Conservation (phyloP, 768 basidiomycete genomes). For the Candolleomyces aberdarensis region DNA sequence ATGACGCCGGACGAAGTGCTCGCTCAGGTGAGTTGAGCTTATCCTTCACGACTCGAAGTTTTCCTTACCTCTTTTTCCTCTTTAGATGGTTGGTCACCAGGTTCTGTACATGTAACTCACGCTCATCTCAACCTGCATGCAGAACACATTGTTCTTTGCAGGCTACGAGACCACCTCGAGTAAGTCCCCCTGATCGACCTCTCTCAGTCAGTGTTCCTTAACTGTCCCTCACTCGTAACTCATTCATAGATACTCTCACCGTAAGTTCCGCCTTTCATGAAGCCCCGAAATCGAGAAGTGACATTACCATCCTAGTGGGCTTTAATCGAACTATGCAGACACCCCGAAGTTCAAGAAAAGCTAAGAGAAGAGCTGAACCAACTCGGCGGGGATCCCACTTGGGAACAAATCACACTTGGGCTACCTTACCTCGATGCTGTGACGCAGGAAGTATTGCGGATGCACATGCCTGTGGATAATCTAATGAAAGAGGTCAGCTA, state of each 20-base stretch:
- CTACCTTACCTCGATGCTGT: conserved; percentile 57
- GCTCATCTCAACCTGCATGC: too few relatives aligned
- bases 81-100: too few relatives aligned
- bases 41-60: background rate
- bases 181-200: conserved; percentile 17
- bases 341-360: conserved; percentile 42
- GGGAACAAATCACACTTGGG: conserved; percentile 46
- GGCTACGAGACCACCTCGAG: conserved; percentile 57
- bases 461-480: conserved; percentile 32
- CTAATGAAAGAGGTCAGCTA: too few relatives aligned
- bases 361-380: conserved; percentile 50
- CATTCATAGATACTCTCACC: conserved; percentile 32
- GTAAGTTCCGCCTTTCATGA: conserved; percentile 14
- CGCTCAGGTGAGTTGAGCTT: conserved; percentile 24
- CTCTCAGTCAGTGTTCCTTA: conserved; percentile 17
- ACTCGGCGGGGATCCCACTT: conserved; percentile 45
- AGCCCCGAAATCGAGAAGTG: background rate
- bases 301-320: conserved; percentile 40
- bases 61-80: conserved; percentile 3
- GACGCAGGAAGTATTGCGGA: conserved; percentile 38
- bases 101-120: too few relatives aligned
- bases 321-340: conserved; percentile 49
- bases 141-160: conserved; percentile 11
- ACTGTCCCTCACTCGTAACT: background rate
- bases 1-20: conserved; percentile 36